Conservation (phyloP, 371 early-diverging fungal genomes). For the Coemansia sp. region DNA sequence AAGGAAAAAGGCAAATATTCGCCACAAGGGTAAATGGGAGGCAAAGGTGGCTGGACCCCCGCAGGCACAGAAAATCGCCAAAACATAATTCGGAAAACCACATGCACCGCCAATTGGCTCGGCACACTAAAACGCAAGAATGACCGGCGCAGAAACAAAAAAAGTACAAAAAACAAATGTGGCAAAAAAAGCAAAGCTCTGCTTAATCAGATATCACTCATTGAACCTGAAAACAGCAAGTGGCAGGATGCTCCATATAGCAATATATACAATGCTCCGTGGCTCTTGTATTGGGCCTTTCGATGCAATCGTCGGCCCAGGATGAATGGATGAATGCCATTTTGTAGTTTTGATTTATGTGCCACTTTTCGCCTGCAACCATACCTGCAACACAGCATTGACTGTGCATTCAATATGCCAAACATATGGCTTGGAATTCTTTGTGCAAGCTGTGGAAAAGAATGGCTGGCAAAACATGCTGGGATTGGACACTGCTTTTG, state of each 20-base stretch:
- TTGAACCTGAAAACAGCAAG: background rate
- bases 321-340: too few relatives aligned
- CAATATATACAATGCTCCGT: too few relatives aligned
- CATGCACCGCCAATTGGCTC: background rate
- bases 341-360: too few relatives aligned
- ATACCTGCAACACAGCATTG: too few relatives aligned
- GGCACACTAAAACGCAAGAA: background rate
- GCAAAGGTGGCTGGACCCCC: background rate
- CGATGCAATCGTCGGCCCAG: too few relatives aligned
- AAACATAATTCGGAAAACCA: background rate
- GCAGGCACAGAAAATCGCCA: background rate
- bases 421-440: too few relatives aligned
- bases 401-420: too few relatives aligned
- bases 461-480: background rate
- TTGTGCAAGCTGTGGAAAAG: background rate
- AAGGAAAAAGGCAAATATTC: background rate
- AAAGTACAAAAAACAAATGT: background rate
- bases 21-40: background rate
- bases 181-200: conserved; percentile 5
- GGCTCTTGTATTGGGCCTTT: too few relatives aligned
- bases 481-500: background rate
- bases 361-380: too few relatives aligned
- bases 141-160: background rate
- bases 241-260: too few relatives aligned
- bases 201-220: conserved; percentile 7